phyloP scores from a whole-genome alignment of 495 filamentous ascomycete genomes.

The Delitschia confertaspora region DNA sequence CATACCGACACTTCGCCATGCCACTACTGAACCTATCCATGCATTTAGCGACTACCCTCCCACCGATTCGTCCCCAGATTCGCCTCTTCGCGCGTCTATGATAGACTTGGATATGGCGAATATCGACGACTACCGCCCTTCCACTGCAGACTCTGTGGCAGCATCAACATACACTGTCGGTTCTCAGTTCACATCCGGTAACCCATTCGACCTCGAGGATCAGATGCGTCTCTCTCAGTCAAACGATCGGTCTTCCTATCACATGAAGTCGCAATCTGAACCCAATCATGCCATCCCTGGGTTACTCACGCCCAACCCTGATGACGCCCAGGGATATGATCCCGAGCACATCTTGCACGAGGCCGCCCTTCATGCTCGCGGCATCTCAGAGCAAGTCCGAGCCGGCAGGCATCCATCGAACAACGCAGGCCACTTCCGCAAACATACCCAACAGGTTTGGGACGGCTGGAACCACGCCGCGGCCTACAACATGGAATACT shows the following conservation, averaged over 20 bases:
- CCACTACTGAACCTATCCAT: conserved; percentile 31
- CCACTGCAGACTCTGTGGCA: conserved; percentile 31
- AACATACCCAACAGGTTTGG: conserved; percentile 21
- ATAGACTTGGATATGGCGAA: conserved; percentile 35
- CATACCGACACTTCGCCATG: conserved; percentile 30
- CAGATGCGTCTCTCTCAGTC: conserved; percentile 25
- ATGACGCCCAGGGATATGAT: conserved; percentile 24
- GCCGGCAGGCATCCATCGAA: conserved; percentile 6
- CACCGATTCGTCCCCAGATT: conserved; percentile 17
- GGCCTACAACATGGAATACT: conserved; percentile 17
- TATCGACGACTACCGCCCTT: conserved; percentile 30
- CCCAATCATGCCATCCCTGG: conserved; percentile 23
- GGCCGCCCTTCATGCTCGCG: conserved; percentile 22
- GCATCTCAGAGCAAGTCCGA: conserved; percentile 25
- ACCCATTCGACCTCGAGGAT: conserved; percentile 38
- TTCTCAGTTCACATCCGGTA: conserved; percentile 31
- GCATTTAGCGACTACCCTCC: conserved; percentile 30
- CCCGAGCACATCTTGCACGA: conserved; percentile 16
- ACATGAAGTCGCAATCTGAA: conserved; percentile 27
- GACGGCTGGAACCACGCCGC: conserved; percentile 21
- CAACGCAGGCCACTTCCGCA: conserved; percentile 8
- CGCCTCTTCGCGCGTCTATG: conserved; percentile 32
- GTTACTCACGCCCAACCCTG: conserved; percentile 19
- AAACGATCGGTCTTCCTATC: conserved; percentile 25
- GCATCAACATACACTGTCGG: conserved; percentile 27